Conservation (phyloP, 306 rosid genomes). For the Cucumis hystrix region DNA sequence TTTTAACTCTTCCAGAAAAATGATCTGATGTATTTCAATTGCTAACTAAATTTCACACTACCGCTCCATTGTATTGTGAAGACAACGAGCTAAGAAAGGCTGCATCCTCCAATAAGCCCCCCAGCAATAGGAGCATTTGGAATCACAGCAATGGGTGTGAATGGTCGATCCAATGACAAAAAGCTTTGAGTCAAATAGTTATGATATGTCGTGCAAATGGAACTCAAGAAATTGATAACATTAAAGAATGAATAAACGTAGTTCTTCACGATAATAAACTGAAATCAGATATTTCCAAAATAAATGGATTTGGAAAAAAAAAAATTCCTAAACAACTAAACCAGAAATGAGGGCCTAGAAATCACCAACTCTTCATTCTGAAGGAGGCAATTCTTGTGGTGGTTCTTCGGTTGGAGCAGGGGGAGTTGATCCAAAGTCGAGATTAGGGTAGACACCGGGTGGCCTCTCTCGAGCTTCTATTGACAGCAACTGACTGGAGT, state of each 20-base stretch:
- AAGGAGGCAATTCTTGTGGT: conserved; percentile 37
- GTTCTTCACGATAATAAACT: not conserved
- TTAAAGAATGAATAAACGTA: conserved; percentile 55
- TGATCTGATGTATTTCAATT: not conserved
- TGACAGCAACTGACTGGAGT: conserved; percentile 78
- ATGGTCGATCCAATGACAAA: not conserved
- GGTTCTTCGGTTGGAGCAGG: conserved; percentile 25
- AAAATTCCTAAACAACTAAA: not conserved
- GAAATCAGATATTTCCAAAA: conserved; percentile 1
- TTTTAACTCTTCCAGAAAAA: not conserved
- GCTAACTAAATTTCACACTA: not conserved
- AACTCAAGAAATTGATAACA: conserved; percentile 10
- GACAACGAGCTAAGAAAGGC: not conserved
- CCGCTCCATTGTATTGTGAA: not conserved
- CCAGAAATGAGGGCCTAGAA: not conserved
- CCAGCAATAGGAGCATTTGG: not conserved
- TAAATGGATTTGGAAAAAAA: conserved; percentile 13
- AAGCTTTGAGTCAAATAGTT: not conserved
- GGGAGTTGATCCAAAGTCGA: conserved; percentile 50
- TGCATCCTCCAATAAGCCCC: not conserved
- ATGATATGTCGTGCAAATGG: not conserved
- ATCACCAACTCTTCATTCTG: conserved; percentile 22
- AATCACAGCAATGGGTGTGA: not conserved
- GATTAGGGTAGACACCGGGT: conserved; percentile 59
- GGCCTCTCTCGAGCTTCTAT: conserved; percentile 74